Percentiles rank a stretch among this genome's conserved stretches.
Evolutionary conservation across 2,329 filamentous ascomycete genomes (phyloP).

Genomic region (Dothideomycetes sp.): DNA sequence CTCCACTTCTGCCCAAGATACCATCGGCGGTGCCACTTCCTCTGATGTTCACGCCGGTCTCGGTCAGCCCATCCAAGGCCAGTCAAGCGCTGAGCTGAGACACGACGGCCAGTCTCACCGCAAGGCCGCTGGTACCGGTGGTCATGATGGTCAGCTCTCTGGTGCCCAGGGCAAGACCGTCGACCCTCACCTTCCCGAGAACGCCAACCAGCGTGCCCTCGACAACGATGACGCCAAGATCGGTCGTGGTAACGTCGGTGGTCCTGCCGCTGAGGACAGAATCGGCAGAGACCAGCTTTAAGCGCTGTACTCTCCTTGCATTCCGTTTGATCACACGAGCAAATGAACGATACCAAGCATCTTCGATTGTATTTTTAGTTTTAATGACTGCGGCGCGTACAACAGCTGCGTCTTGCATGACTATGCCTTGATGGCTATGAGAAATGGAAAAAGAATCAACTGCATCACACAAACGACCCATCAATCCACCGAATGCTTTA

Average conservation of each 20-base stretch:
- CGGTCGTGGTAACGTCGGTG: constrained; percentile 27
- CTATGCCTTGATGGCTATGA: constrained; percentile 4
- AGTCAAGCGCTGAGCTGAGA: constrained; percentile 39
- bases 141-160: constrained; percentile 36
- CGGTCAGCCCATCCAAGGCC: constrained; percentile 42
- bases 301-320: too few relatives aligned
- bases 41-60: constrained; percentile 45
- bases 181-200: constrained; percentile 27
- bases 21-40: constrained; percentile 44
- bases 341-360: constrained; percentile 11
- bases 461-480: too few relatives aligned
- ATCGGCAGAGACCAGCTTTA: too few relatives aligned
- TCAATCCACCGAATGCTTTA: too few relatives aligned
- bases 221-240: constrained; percentile 27
- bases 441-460: constrained; percentile 8
- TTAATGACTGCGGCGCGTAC: background rate
- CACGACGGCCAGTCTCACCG: constrained; percentile 37
- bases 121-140: constrained; percentile 34
- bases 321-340: too few relatives aligned
- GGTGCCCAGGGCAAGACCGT: constrained; percentile 18
- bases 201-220: constrained; percentile 30
- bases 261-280: constrained; percentile 27
- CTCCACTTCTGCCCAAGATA: constrained; percentile 36
- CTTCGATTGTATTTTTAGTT: constrained; percentile 5
- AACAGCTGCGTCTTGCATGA: background rate